phyloP scores from a whole-genome alignment of 2,329 filamentous ascomycete species.

The Paecilomyces sp. region DNA sequence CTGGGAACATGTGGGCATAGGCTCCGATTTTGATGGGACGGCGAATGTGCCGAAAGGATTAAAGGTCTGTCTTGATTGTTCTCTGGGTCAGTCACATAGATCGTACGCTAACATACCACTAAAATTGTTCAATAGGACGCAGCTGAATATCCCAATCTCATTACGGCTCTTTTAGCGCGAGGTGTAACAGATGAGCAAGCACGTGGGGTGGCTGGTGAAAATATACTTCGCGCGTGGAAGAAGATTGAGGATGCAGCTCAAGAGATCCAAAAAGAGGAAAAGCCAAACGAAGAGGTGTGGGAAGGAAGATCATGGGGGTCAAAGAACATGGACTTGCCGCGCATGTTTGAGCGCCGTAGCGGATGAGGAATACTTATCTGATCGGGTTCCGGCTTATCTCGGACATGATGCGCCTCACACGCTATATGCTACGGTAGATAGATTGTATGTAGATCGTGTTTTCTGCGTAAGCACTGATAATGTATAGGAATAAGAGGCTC shows the following conservation, averaged over 20 bases:
- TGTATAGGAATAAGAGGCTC: too few relatives aligned
- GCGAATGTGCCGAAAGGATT: neutral
- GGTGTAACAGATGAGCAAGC: constrained; percentile 5
- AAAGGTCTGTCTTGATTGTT: constrained; percentile 1
- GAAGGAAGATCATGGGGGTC: constrained; percentile 2
- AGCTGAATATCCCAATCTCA: constrained; percentile 13
- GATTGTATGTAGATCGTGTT: too few relatives aligned
- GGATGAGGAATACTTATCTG: neutral
- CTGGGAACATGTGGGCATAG: constrained; percentile 8
- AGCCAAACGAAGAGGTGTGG: constrained; percentile 4
- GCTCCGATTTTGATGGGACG: constrained; percentile 8
- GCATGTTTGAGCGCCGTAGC: neutral
- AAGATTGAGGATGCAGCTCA: constrained; percentile 2
- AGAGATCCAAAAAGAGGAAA: constrained; percentile 1
- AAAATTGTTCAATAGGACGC: constrained; percentile 9
- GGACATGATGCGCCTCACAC: neutral
- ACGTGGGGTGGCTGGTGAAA: constrained; percentile 4
- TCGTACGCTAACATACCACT: neutral
- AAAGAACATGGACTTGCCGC: neutral
- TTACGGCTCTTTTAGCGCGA: constrained; percentile 4
- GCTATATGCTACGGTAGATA: too few relatives aligned
- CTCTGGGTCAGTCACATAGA: neutral
- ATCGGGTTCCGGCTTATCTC: neutral
- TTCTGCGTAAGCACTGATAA: too few relatives aligned
- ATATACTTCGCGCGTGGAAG: constrained; percentile 5